These are phyloP conservation scores for Talaromyces liani DNA, from an alignment of 495 filamentous ascomycete genomes.

Conservation along the genomic window DNA sequence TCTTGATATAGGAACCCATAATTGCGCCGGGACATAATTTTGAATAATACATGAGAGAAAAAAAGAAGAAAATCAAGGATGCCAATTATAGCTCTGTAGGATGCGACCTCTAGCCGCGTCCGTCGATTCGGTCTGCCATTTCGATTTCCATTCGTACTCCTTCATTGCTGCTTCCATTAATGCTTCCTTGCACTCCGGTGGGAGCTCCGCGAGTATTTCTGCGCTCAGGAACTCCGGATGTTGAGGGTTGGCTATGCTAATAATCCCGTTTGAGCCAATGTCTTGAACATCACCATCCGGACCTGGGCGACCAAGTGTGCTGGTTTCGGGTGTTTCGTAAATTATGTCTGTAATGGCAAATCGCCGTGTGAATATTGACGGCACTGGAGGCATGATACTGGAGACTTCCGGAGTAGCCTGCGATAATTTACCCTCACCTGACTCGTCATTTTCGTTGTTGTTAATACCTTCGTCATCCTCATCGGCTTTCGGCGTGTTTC, in stretches of 20 bases:
- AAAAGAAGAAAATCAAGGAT: conserved; percentile 19
- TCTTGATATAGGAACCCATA: background rate
- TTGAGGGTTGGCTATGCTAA: conserved; percentile 33
- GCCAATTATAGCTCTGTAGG: conserved; percentile 46
- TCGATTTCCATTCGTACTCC: conserved; percentile 65
- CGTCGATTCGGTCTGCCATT: conserved; percentile 57
- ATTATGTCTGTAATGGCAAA: conserved; percentile 69
- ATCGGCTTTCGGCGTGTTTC: conserved; percentile 11
- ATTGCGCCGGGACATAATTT: conserved; percentile 1
- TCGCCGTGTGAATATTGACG: conserved; percentile 59
- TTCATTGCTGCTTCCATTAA: conserved; percentile 54
- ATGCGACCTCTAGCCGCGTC: conserved; percentile 41
- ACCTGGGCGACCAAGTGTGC: conserved; percentile 54
- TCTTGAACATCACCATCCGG: conserved; percentile 54
- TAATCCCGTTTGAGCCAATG: conserved; percentile 58
- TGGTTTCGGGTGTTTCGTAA: conserved; percentile 52
- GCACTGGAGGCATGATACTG: conserved; percentile 55
- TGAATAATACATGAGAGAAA: background rate
- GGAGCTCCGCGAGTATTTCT: conserved; percentile 63
- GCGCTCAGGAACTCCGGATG: conserved; percentile 47
- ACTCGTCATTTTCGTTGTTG: conserved; percentile 3
- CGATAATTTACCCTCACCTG: conserved; percentile 3
- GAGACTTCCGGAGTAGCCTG: background rate
- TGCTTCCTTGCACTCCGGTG: conserved; percentile 60
- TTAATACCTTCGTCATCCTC: conserved; percentile 8